Evolutionary conservation across 164 flowering plant species (phyloP), one percentile per base, ranked within the genome.

Genomic region (Dillenia suffruticosa): DNA sequence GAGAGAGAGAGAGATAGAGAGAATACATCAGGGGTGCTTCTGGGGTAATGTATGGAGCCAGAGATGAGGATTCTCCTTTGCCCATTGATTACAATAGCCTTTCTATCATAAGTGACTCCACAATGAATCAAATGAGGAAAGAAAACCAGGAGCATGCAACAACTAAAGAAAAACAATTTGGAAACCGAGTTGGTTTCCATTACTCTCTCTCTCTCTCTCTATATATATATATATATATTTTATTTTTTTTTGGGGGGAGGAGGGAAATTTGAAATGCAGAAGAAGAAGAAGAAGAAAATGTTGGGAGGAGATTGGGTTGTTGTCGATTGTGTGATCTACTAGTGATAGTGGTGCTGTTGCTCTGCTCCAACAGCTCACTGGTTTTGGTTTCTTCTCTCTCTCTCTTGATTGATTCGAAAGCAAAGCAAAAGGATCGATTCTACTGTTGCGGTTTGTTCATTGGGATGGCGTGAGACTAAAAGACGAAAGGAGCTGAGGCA

Each of bases 21-120:
- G 52, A 44, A 2, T 78, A 90, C 96, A 11, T 90, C 88, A 70
- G 96, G 96, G 32, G 92, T 90, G 85, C 96, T 89, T 82, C 96
- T 81, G 44, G 96, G 90, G 47, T 89, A 89, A 70, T 89, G 96
- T 70, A 90, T 90, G 64, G 96, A 87, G 49, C 96, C 96, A 19
- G 96, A 87, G 60, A 90, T 80, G 73, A 90, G 92, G 63, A 90
- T 79, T 74, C 87, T 84, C 72, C 90, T 72, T 32, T 78, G 77
- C 62, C 96, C 96, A 81, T 86, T 82, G 62, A 90, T 85, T 75
- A 84, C 12, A 13, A 90, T 63, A 32, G 88, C 82, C 68, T 82
- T 90, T 66, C 64, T 82, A 62, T 90, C 96, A 57, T 90, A 90
- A 9, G 81, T 85, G 8, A 87, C 86, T 19, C 62, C 72, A 65